Base-by-base conservation (phyloP, 2,329 filamentous ascomycete species). In the Aureobasidium leucospermi region DNA sequence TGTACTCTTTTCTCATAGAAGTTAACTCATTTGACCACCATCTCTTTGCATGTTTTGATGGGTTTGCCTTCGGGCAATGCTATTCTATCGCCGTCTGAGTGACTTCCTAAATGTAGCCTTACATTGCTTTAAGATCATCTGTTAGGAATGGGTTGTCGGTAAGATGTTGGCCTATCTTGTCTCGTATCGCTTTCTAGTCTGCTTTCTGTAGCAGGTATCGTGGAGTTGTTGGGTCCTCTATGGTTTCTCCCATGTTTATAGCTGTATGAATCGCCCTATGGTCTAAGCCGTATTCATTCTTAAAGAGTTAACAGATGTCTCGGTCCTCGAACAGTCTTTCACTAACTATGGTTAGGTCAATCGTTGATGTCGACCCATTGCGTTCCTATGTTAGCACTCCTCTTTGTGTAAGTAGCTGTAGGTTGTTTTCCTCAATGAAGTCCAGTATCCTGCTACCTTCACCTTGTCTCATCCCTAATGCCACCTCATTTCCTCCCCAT, bases 1-100 rank as follows among this genome's bases (percentile, higher is more conserved):
- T n/a, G n/a, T 53, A 52, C 19, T 31, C 38, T 29, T 55, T 31
- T 16, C 58, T 41, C 6, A 60, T 28, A 1, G 41, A 15, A 2
- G 36, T 59, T 9, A 60, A 39, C 19, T 60, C 48, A 6, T 23
- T 28, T 38, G 64, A 67, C 67, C 65, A 72, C 68, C 64, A 73
- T 43, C 68, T 61, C 60, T 71, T 71, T 43, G 64, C 63, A 53
- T 70, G 67, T n/a, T 52, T 61, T 16, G 64, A 67, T 46, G 65
- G 67, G 49, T 64, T 67, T 23, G 66, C 63, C 58, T 59, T 67
- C 13, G 63, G 67, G 10, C 61, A 66, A 4, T 67, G 56, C 23
- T 56, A 52, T 13, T 65, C 46, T 31, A 63, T 58, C 15, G 59
- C 63, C 11, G 58, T 47, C 16, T 62, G 59, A 2, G 64, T 62